Evolutionary conservation across 768 basidiomycete genomes (phyloP), one percentile per base, ranked within the genome.

Genomic region (Lactarius tabidus): DNA sequence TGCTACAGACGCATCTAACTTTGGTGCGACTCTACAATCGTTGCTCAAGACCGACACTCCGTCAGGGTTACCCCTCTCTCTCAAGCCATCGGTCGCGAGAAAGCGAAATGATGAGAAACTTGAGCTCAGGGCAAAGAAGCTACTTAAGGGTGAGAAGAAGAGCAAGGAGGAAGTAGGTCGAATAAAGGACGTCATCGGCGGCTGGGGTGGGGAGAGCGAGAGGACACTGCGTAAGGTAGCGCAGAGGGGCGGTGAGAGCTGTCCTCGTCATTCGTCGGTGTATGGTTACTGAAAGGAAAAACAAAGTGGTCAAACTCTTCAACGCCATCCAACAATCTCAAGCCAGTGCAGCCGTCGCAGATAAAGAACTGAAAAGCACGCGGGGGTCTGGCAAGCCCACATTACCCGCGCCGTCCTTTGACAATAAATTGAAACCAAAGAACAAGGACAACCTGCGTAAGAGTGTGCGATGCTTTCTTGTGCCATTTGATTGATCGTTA

Each of bases 151-250:
- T 29, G 91, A 90, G 71, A 85, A 80, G 74, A 90, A 86, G 72
- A 89, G 87, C 67, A 88, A 81, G 68, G 89, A 90, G 68, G 89
- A 90, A 68, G 85, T 79, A 67, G 84, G 84, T 15, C 78, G 85
- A 63, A 81, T 89, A 68, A 82, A 77, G 45, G 87, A 89, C 73
- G 84, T 86, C 18, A 92, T 90, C 73, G 91, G 87, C 63, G 93
- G 93, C 48, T 97, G 94, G 95, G 95, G 90, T 35, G 89, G 83
- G 15, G 90, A 91, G 75, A 85, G 84, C 75, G 93, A 88, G 78
- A 84, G 84, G 75, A 88, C 82, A 65, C 79, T 86, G 71, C 85
- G 83, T 74, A 98, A 89, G 80, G 92, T 84, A 75, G 96, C 88
- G 68, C 97, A 88, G 77, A 80, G 90, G 74, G 90, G 90, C 76